A percentile compares a stretch with the other conserved stretches of the same genome.
phyloP scores from a whole-genome alignment of 805 yeast species.

The Teunomyces aglyptinius region DNA sequence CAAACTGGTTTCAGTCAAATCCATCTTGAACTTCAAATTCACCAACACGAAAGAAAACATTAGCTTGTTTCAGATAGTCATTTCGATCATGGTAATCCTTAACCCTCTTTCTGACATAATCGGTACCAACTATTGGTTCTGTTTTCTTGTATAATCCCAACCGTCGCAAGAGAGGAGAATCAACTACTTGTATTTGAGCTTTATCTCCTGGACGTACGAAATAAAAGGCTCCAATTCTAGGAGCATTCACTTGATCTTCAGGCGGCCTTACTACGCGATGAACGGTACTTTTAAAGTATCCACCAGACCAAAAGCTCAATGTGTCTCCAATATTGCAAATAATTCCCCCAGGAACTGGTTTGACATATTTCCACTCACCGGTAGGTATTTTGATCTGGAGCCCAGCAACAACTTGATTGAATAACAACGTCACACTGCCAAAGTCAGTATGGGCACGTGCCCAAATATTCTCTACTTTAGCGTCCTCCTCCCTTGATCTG shows the following conservation, averaged over 20 bases:
- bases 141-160: conserved; percentile 27
- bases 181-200: conserved; percentile 26
- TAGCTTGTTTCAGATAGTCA: conserved; percentile 21
- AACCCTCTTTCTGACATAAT: conserved; percentile 29
- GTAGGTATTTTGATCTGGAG: conserved; percentile 27
- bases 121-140: conserved; percentile 26
- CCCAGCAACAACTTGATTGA: conserved; percentile 36
- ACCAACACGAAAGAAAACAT: conserved; percentile 27
- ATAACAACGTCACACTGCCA: conserved; percentile 34
- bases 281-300: conserved; percentile 33
- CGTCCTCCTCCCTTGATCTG: conserved; percentile 26
- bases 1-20: conserved; percentile 13
- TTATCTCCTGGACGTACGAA: conserved; percentile 35
- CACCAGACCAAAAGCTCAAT: conserved; percentile 34
- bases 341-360: conserved; percentile 30
- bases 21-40: conserved; percentile 29
- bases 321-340: conserved; percentile 38
- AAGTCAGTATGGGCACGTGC: conserved; percentile 37
- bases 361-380: conserved; percentile 35
- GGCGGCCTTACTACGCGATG: conserved; percentile 38
- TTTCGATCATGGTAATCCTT: conserved; percentile 24
- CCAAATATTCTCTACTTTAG: conserved; percentile 29
- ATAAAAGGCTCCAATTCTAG: conserved; percentile 34
- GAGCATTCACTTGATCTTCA: conserved; percentile 26
- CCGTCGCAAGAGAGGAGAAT: conserved; percentile 30